Percentiles rank a stretch among this genome's conserved stretches.
Conservation (phyloP, 2,329 filamentous ascomycete genomes). For the Chalaropsis thielavioides region DNA sequence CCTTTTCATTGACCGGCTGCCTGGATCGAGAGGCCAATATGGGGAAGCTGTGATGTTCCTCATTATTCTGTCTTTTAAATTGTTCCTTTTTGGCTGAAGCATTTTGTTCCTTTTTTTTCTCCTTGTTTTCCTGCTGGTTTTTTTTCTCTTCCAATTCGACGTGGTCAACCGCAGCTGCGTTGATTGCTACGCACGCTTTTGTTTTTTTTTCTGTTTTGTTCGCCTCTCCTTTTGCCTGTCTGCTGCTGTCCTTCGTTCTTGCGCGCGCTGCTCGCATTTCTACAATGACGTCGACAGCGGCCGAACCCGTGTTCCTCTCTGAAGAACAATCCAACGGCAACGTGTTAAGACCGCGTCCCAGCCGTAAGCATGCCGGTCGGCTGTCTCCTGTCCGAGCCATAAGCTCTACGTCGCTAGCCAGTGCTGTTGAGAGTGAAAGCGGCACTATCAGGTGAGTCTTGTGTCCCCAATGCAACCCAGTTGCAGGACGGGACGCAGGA, state of each 20-base stretch:
- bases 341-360: slow-evolving; percentile 7
- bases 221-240: neutral
- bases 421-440: slow-evolving; percentile 10
- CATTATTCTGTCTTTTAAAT: neutral
- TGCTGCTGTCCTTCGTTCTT: neutral
- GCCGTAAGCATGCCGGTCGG: neutral
- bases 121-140: neutral
- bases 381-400: slow-evolving; percentile 8
- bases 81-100: neutral
- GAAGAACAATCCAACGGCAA: slow-evolving; percentile 6
- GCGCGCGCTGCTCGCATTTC: neutral
- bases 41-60: neutral
- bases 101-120: neutral
- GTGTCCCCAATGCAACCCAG: neutral
- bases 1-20: neutral
- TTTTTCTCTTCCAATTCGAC: neutral
- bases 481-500: neutral
- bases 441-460: slow-evolving; percentile 11
- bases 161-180: neutral
- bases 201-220: neutral
- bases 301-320: neutral
- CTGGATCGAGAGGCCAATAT: neutral
- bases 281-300: slow-evolving; percentile 13
- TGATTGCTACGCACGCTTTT: neutral
- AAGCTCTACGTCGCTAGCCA: slow-evolving; percentile 5